Conservation (phyloP, 2,329 filamentous ascomycete species). For the Pyrenophora tritici-repentis region DNA sequence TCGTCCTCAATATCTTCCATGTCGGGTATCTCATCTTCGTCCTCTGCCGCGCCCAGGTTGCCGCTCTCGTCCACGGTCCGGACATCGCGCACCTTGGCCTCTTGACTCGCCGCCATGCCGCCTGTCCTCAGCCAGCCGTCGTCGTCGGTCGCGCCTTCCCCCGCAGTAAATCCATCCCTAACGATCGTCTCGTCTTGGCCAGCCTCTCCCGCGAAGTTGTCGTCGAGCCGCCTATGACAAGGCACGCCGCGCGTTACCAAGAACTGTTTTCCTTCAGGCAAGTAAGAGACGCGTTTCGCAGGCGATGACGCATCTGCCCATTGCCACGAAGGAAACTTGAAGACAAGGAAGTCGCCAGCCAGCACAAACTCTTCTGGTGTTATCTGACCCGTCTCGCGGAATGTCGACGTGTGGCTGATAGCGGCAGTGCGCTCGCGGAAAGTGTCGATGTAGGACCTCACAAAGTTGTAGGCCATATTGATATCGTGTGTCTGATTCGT, state of each 20-base stretch:
- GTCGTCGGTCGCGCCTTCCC: slow-evolving; percentile 62
- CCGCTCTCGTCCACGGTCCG: slow-evolving; percentile 87
- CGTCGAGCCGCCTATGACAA: slow-evolving; percentile 87
- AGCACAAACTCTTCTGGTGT: slow-evolving; percentile 96
- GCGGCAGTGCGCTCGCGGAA: slow-evolving; percentile 91
- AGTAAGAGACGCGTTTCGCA: slow-evolving; percentile 75
- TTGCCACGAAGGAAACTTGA: slow-evolving; percentile 98
- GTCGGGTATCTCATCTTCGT: slow-evolving; percentile 83
- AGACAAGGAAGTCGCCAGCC: slow-evolving; percentile 95
- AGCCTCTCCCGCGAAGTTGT: slow-evolving; percentile 88
- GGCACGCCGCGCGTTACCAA: slow-evolving; percentile 93
- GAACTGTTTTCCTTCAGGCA: slow-evolving; percentile 91
- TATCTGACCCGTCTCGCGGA: slow-evolving; percentile 91
- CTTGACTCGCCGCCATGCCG: slow-evolving; percentile 74
- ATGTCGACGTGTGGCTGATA: slow-evolving; percentile 87
- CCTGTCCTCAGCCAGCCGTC: slow-evolving; percentile 93
- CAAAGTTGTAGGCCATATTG: slow-evolving; percentile 73
- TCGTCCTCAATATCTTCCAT: slow-evolving; percentile 97
- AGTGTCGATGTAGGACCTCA: slow-evolving; percentile 90
- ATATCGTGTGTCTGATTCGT: background rate
- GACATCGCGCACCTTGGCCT: slow-evolving; percentile 78
- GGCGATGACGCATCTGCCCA: slow-evolving; percentile 90
- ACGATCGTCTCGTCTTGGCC: slow-evolving; percentile 87
- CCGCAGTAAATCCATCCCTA: slow-evolving; percentile 68
- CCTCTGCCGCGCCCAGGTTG: slow-evolving; percentile 76